Base-by-base conservation (phyloP, 768 basidiomycete species). In the Amanita exitialis region DNA sequence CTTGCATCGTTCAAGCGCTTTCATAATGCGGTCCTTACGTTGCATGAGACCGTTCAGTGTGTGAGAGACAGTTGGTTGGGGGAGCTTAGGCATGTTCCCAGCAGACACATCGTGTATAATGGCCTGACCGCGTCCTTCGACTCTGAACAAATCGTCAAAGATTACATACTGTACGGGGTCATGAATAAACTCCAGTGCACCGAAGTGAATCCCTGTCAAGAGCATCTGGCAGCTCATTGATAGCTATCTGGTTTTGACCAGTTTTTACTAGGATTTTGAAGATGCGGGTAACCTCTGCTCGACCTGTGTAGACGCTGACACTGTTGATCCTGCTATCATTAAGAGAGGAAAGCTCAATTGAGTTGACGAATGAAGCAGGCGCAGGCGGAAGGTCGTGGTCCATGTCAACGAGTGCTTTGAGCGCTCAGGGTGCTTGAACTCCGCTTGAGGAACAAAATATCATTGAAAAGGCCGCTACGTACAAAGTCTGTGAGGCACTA, bases 41-140 rank as follows among this genome's bases (percentile, higher is more conserved):
- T 44, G 16, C 18, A 57, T 15, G 1, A 74, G 63, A 0, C 46
- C 62, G 1, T 51, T 36, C 9, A 71, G 58, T 3, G 50, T 54
- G 0, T 63, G 57, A 0, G 69, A 69, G 1, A 66, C 59, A 6
- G 52, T 60, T 1, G 57, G 56, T 7, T 38, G 13, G 4, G 59
- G 43, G 2, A 61, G 54, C 13, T 44, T 54, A 9, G 61, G 51
- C 13, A 56, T 49, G 1, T 36, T 47, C 2, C 67, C 66, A 30
- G 72, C 53, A 13, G 67, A 64, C 1, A 75, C 72, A 51, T 75
- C 73, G 43, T 75, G 72, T 38, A 76, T 75, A 0, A 69, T 73
- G 4, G 71, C 73, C 36, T 61, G 56, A n/a, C 73, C 71, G 16
- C 65, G 57, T 8, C 73, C 74, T 61, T 75, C 71, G 3, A 74